Evolutionary conservation across 495 filamentous ascomycete species (phyloP), one percentile per base, ranked within the genome.

Genomic region (Polyplosphaeria fusca): DNA sequence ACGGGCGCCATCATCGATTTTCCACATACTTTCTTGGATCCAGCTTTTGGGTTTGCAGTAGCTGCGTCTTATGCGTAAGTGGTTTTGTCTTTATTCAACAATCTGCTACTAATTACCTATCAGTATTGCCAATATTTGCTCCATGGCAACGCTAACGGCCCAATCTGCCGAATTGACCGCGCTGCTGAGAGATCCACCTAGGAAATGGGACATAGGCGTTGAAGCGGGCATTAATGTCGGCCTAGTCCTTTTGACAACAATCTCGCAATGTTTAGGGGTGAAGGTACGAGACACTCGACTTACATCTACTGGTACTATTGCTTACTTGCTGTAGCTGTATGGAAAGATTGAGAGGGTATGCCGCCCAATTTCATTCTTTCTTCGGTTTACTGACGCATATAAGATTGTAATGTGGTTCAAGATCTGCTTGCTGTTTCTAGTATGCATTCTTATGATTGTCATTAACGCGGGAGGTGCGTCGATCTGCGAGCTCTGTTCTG

Each of bases 401-500:
- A 13, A 56, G 53, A 40, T 56, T n/a, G 26, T 59, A 12, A 59
- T 59, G 55, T 44, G 47, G 38, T 59, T 52, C 41, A 59, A 59
- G 48, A 26, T 59, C 4, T 25, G 38, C n/a, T 24, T 59, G 47
- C 46, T 52, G 22, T 25, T 59, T 4, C 40, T 59, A 13, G 47
- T 52, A 3, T 52, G 47, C 30, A 20, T 59, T 19, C 12, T 59
- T 2, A 37, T 39, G 47, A 23, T 59, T 22, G 39, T 52, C 30
- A 39, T 59, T 22, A 59, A 59, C 19, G 24, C 32, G n/a, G 55
- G 55, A 52, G 55, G 55, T 59, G 19, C 16, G 38, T 28, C 12
- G 2, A 22, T 11, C 28, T 4, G 22, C 19, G 7, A 42, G 18
- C 7, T 35, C n/a, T 35, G n/a, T n/a, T 35, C 30, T n/a, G 9